Evolutionary conservation across 345 rosid species (phyloP), one percentile per base, ranked within the genome.

Genomic region (Dovyalis caffra): DNA sequence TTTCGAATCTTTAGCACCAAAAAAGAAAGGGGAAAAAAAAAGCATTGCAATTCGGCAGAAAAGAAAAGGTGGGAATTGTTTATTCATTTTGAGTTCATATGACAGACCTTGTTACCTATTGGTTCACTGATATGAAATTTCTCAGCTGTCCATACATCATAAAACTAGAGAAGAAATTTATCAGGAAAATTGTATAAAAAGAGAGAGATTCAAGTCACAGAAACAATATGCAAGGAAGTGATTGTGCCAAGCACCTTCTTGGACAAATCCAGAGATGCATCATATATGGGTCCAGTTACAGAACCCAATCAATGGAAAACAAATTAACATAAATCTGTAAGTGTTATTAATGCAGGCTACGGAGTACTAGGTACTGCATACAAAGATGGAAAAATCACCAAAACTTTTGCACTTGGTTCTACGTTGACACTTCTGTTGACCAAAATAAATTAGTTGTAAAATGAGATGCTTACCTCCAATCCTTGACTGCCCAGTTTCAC

Each of bases 401-500:
- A 23, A n/a, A 40, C 43, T 40, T 6, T 25, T 67, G 56, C 51
- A 40, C 37, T 31, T 5, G 40, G 29, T 43, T 45, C 6, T 28
- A 68, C 21, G 15, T 16, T 47, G 26, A 5, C 37, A 34, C 37
- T 34, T 34, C 37, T 34, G 7, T 34, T 8, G 37, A 35, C 10
- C 45, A 35, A 35, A 71, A 28, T 56, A 71, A 35, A 35, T 35
- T 7, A 35, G 1, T 35, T 35, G 38, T 35, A 35, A 35, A 35
- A 35, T 35, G 38, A 35, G 15, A 11, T 15, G 12, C 8, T 66
- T 77, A 82, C 87, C 83, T 85, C 85, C 58, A 85, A 43, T 10
- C 86, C 91, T 31, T 82, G 84, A 69, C 76, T 77, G 0, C 88
- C 90, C 70, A 85, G 70, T 75, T 82, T 85, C 70, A 83, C 85